Evolutionary conservation across 805 yeast species (phyloP).

Genomic region (Metschnikowia vanudenii): DNA sequence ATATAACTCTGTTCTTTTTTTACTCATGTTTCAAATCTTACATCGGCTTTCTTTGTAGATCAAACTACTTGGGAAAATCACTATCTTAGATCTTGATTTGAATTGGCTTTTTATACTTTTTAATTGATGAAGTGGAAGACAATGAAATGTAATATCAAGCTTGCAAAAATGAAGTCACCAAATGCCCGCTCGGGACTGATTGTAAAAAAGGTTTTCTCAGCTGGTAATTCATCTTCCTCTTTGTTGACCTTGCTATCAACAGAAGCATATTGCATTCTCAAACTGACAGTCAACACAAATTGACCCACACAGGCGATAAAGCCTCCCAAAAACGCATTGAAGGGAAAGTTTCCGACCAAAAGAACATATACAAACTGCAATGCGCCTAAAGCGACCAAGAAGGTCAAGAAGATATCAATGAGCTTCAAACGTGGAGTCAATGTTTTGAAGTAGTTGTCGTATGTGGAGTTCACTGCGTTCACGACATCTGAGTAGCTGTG

Average conservation of each 20-base stretch:
- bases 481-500: slow-evolving; percentile 26
- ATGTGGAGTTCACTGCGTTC: slow-evolving; percentile 34
- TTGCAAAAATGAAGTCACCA: slow-evolving; percentile 86
- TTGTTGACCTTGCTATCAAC: slow-evolving; percentile 8
- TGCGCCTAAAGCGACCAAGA: slow-evolving; percentile 70
- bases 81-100: not conserved
- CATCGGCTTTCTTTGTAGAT: not conserved
- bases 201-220: slow-evolving; percentile 8
- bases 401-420: slow-evolving; percentile 75
- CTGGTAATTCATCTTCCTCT: not conserved
- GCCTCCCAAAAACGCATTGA: slow-evolving; percentile 94
- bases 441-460: slow-evolving; percentile 30
- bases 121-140: slow-evolving; percentile 88
- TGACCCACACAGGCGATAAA: slow-evolving; percentile 92
- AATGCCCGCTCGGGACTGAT: slow-evolving; percentile 58
- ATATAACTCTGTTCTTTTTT: not conserved
- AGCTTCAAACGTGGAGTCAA: slow-evolving; percentile 53
- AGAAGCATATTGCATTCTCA: slow-evolving; percentile 64
- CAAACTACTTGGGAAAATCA: not conserved
- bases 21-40: not conserved
- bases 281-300: slow-evolving; percentile 80
- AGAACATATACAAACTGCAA: slow-evolving; percentile 77
- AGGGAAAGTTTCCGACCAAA: slow-evolving; percentile 86
- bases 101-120: slow-evolving; percentile 1
- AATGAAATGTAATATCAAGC: slow-evolving; percentile 83